These are phyloP conservation scores for Elongisporangium undulatum DNA, from an alignment of 352 stramenopile species.

Conservation along the genomic window DNA sequence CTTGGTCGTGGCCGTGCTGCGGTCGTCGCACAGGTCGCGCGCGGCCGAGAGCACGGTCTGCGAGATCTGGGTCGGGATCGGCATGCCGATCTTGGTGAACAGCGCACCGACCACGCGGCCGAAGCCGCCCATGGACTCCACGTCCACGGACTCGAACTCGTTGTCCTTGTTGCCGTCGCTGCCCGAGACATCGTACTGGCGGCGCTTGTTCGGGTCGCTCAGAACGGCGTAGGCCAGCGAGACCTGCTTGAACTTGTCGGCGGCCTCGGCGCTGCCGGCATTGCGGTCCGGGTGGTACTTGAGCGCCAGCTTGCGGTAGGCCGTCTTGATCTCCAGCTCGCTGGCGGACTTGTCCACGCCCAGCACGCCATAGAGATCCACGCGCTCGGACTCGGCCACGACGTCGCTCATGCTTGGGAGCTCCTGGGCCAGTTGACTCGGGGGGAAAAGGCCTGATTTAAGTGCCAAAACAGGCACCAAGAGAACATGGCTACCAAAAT, in stretches of 20 bases:
- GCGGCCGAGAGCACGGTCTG: slow-evolving; percentile 78
- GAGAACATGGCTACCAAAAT: slow-evolving; percentile 2
- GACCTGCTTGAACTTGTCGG: slow-evolving; percentile 83
- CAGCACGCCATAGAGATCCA: slow-evolving; percentile 87
- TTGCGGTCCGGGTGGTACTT: slow-evolving; percentile 90
- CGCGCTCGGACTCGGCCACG: slow-evolving; percentile 40
- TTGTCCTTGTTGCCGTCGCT: slow-evolving; percentile 59
- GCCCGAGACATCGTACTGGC: slow-evolving; percentile 78
- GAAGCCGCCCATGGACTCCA: slow-evolving; percentile 82
- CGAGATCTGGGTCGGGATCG: slow-evolving; percentile 86
- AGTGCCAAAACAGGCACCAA: background rate
- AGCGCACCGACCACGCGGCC: slow-evolving; percentile 79
- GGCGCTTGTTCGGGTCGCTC: slow-evolving; percentile 84
- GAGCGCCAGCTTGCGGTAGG: slow-evolving; percentile 87
- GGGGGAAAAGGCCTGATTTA: background rate
- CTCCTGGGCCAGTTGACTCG: background rate
- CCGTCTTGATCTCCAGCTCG: slow-evolving; percentile 88
- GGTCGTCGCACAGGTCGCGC: slow-evolving; percentile 68
- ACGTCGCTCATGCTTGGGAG: slow-evolving; percentile 39
- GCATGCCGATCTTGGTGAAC: slow-evolving; percentile 87
- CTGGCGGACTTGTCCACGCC: slow-evolving; percentile 86
- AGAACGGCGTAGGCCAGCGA: slow-evolving; percentile 84
- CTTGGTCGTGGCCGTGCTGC: slow-evolving; percentile 60
- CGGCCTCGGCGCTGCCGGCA: slow-evolving; percentile 64
- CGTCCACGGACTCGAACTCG: slow-evolving; percentile 80